A percentile compares a stretch with the other conserved stretches of the same genome.
These are phyloP conservation scores for Barbarea vulgaris DNA, from an alignment of 345 rosid species.

Conservation along the genomic window DNA sequence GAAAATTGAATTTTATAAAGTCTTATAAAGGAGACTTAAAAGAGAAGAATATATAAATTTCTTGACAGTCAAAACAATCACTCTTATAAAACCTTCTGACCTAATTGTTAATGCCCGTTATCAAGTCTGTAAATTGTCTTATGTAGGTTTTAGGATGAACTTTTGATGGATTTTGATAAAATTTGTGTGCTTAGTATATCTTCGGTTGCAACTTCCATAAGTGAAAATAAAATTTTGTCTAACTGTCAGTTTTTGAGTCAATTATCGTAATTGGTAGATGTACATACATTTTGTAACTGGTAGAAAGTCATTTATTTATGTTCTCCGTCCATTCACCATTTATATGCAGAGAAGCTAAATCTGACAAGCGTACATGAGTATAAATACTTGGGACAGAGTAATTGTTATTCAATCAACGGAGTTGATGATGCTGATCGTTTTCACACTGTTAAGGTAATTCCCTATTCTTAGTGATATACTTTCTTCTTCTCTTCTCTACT, in stretches of 20 bases:
- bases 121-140: neutral
- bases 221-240: conserved; percentile 12
- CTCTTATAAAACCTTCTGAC: neutral
- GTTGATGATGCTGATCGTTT: conserved; percentile 87
- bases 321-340: conserved; percentile 18
- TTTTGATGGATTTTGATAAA: neutral
- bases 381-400: conserved; percentile 87
- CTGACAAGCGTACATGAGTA: conserved; percentile 76
- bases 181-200: neutral
- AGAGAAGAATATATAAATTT: neutral
- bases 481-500: conserved; percentile 24
- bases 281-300: neutral
- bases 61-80: conserved; percentile 1
- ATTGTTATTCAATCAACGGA: conserved; percentile 72
- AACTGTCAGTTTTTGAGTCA: conserved; percentile 7
- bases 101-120: neutral
- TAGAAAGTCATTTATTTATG: conserved; percentile 1
- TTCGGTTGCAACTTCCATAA: conserved; percentile 15
- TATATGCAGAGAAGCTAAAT: conserved; percentile 72
- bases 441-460: conserved; percentile 62
- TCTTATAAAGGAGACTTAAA: conserved; percentile 3
- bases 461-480: conserved; percentile 1
- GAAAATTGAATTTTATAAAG: conserved; percentile 11
- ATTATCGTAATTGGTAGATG: neutral
- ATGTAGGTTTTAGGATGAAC: conserved; percentile 4